Evolutionary conservation across 164 flowering plant species (phyloP), one percentile per base, ranked within the genome.

Genomic region (Vitis amurensis): DNA sequence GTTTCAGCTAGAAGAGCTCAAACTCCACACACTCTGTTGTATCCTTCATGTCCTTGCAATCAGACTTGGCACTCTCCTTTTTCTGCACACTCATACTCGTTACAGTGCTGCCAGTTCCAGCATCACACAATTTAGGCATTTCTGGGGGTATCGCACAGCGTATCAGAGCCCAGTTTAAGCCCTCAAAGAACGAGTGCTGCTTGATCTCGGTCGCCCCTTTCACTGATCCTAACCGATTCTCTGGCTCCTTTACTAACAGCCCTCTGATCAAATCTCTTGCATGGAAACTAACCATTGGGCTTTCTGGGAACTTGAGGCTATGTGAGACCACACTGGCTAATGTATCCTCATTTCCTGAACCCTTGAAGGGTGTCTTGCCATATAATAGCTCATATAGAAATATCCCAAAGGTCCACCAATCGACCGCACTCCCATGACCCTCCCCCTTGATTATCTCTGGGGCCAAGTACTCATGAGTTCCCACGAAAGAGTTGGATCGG

Each of bases 321-420:
- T 83, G 82, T 1, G 87, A 82, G n/a, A 89, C 92, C 64, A 90
- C 88, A 66, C 91, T 94, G 13, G 83, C 73, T 65, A 94, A 55
- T 17, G 94, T 94, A 1, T 89, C 96, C 48, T 91, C 93, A 19
- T 90, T 88, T 56, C 76, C 83, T 19, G 75, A 52, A 29, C 97
- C 97, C 68, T 88, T 90, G 83, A 92, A 94, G 11, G 98, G 97
- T 1, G 98, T 92, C 74, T 65, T 87, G 11, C 97, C 90, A 68
- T 86, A 88, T 11, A 92, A 68, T 60, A 94, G 88, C 79, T 92
- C 98, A 50, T 86, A 94, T 12, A 92, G 70, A 63, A 94, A 89
- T 52, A 94, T 87, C 9, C 98, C 98, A 31, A 83, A 80, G 0
- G 89, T 89, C 98, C 98, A 94, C 98, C 98, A 94, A 71, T 94